Percentiles rank a stretch among this genome's conserved stretches.
phyloP scores from a whole-genome alignment of 2,329 filamentous ascomycete species.

The Nectriaceae sp. region DNA sequence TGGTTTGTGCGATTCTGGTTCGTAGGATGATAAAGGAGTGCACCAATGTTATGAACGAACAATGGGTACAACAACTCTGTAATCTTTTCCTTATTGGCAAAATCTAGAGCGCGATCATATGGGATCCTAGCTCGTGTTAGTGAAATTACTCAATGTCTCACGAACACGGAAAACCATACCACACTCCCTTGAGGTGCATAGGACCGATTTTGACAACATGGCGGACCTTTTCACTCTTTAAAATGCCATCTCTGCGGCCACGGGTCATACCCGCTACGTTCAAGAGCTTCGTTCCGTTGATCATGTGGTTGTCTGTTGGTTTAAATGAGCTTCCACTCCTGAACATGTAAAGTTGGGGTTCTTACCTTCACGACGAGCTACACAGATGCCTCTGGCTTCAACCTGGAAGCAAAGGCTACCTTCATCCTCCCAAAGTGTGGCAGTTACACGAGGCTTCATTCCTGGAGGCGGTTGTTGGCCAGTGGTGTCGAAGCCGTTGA shows the following conservation, averaged over 20 bases:
- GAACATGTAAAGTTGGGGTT: background rate
- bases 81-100: conserved; percentile 99
- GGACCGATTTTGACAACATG: conserved; percentile 99
- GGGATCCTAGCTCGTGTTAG: conserved; percentile 73
- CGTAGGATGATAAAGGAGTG: conserved; percentile 88
- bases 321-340: conserved; percentile 7
- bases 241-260: conserved; percentile 89
- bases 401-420: conserved; percentile 98
- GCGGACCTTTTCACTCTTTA: conserved; percentile 96
- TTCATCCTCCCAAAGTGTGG: conserved; percentile 97
- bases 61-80: conserved; percentile 92
- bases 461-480: conserved; percentile 90
- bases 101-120: conserved; percentile 95
- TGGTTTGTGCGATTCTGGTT: conserved; percentile 82
- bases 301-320: conserved; percentile 89
- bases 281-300: conserved; percentile 94
- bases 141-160: conserved; percentile 17
- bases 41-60: conserved; percentile 96
- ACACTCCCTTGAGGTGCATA: conserved; percentile 98
- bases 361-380: conserved; percentile 86
- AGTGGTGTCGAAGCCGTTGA: conserved; percentile 73
- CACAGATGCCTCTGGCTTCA: conserved; percentile 93
- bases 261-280: conserved; percentile 99
- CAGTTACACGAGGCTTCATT: conserved; percentile 95
- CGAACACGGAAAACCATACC: conserved; percentile 59